Evolutionary conservation across 148 eudicot genomes (phyloP), one percentile per base, ranked within the genome.

Genomic region (Fallopia convolvulus): DNA sequence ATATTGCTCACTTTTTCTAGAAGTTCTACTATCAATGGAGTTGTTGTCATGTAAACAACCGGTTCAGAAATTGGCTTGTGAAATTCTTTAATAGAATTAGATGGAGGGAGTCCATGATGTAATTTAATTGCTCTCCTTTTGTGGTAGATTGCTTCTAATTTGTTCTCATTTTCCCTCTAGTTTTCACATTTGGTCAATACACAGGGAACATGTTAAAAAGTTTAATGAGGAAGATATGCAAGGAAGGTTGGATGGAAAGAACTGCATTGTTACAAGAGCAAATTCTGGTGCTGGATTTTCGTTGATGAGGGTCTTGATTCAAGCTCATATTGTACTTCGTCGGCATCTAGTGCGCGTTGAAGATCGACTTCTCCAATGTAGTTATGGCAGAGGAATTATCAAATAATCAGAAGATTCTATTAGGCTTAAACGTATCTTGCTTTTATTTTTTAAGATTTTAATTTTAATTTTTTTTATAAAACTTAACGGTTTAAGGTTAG

Each of bases 261-360:
- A 92, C 76, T 95, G 97, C 82, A 48, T 92, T 75, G 93, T 95
- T 17, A 92, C 99, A 10, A 97, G 99, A 79, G 99, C 99, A 15
- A 95, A 95, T 84, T 84, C 97, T 23, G 99, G 99, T 77, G 88
- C 93, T 77, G 99, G 99, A 74, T 91, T 83, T 85, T 86, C 99
- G 84, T 94, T 74, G 97, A 97, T 18, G 84, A 91, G 84, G 97
- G 93, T 44, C 93, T 95, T 73, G 99, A 97, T 78, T 87, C 94
- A 76, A 88, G 99, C 97, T 68, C 40, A 30, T 95, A 72, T 66
- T 40, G 74, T 40, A 40, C 23, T 13, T n/a, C n/a, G n/a, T n/a
- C n/a, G n/a, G n/a, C n/a, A n/a, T n/a, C n/a, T n/a, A n/a, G n/a
- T n/a, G n/a, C n/a, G n/a, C n/a, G n/a, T n/a, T n/a, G n/a, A n/a